Evolutionary conservation across 352 stramenopile species (phyloP).

Genomic region (Globisporangium ultimum): DNA sequence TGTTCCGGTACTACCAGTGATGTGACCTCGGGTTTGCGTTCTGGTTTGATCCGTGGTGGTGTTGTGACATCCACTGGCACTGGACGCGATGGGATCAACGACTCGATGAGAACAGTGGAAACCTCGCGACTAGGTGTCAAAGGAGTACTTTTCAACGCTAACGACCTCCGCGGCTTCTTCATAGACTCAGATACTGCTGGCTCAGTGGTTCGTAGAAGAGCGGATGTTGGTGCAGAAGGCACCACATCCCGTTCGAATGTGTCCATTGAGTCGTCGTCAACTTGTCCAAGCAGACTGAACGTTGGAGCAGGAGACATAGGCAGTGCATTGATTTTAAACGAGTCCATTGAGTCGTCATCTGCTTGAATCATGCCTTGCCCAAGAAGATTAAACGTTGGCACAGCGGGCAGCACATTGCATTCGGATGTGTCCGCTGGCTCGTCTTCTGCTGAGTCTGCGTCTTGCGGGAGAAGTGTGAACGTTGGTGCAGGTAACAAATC

Average conservation of each 20-base stretch:
- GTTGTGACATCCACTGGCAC: not conserved
- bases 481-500: conserved; percentile 1
- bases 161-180: not conserved
- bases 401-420: no score
- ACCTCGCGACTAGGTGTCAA: not conserved
- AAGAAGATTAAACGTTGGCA: no score
- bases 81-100: not conserved
- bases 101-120: not conserved
- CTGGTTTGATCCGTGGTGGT: not conserved
- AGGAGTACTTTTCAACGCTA: not conserved
- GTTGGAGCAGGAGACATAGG: no score
- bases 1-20: not conserved
- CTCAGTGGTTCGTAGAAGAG: no score
- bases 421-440: not conserved
- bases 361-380: no score
- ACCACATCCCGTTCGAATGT: no score
- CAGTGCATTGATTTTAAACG: no score
- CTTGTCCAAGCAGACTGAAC: no score
- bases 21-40: not conserved
- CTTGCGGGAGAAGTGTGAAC: not conserved
- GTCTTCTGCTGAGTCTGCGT: not conserved
- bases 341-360: no score
- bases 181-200: no score
- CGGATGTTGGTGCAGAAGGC: no score
- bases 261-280: no score